phyloP scores from a whole-genome alignment of 2,329 filamentous ascomycete genomes.

The Fusarium newnesense region DNA sequence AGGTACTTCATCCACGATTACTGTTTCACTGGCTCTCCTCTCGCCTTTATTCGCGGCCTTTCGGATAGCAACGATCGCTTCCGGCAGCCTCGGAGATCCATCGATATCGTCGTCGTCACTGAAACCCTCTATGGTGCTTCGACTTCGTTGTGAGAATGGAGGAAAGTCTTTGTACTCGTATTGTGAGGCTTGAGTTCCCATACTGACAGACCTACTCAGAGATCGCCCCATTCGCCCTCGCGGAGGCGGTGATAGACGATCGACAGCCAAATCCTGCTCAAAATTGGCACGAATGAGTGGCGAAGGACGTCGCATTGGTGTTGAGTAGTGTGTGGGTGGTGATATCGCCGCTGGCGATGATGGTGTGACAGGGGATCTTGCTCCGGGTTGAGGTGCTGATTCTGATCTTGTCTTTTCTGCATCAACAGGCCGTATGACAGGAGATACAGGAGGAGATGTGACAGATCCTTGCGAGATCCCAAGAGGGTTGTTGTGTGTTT shows the following conservation, averaged over 20 bases:
- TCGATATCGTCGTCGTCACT: constrained; percentile 46
- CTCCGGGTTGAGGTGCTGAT: constrained; percentile 42
- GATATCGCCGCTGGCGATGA: constrained; percentile 41
- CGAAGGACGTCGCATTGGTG: constrained; percentile 45
- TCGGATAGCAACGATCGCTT: constrained; percentile 47
- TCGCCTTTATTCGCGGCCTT: constrained; percentile 37
- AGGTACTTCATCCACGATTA: constrained; percentile 44
- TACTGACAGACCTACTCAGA: constrained; percentile 50
- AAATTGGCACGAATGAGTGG: constrained; percentile 50
- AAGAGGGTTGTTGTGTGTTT: constrained; percentile 46
- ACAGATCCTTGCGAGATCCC: constrained; percentile 46
- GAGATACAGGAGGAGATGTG: constrained; percentile 45
- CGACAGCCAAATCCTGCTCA: constrained; percentile 53
- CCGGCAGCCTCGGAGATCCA: constrained; percentile 47
- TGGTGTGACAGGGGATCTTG: constrained; percentile 37
- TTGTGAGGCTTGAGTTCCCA: constrained; percentile 47
- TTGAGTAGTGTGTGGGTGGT: constrained; percentile 46
- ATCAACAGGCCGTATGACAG: constrained; percentile 47
- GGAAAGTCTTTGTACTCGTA: constrained; percentile 51
- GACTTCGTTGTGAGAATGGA: constrained; percentile 50
- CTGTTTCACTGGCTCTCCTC: constrained; percentile 41
- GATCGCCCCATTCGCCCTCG: constrained; percentile 45
- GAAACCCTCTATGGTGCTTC: constrained; percentile 43
- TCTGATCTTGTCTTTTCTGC: constrained; percentile 36
- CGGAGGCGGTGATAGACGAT: constrained; percentile 51